These are phyloP conservation scores for Carex scoparia DNA, from an alignment of 176 grass and related monocot species.

Conservation along the genomic window DNA sequence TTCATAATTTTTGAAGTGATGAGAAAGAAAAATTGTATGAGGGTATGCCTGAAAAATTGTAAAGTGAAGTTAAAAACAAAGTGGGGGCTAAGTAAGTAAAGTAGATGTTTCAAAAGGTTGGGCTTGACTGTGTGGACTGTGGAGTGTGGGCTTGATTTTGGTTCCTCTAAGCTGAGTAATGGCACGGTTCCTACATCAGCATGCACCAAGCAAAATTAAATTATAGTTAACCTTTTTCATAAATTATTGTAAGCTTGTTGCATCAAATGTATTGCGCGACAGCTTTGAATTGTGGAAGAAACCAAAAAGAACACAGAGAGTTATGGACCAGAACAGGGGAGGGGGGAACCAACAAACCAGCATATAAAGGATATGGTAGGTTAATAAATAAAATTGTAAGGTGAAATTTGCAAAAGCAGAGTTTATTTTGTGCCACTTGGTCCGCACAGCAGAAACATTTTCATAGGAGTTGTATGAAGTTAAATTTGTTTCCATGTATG, in stretches of 20 bases:
- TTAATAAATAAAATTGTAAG: not conserved
- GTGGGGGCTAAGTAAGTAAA: conserved; percentile 9
- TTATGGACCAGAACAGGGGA: not conserved
- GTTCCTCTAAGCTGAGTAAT: not conserved
- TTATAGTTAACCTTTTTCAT: not conserved
- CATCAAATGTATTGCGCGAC: not conserved
- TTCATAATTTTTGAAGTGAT: conserved; percentile 25
- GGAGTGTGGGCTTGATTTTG: conserved; percentile 10
- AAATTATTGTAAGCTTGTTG: not conserved
- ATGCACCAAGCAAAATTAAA: not conserved
- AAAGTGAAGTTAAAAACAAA: conserved; percentile 18
- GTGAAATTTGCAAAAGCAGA: not conserved
- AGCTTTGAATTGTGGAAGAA: not conserved
- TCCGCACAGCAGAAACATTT: not conserved
- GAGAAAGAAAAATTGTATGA: not conserved
- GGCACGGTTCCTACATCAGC: not conserved
- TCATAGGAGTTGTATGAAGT: not conserved
- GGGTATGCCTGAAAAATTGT: conserved; percentile 9
- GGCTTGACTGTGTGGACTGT: conserved; percentile 45
- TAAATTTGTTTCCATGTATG: not conserved
- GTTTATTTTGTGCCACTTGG: not conserved
- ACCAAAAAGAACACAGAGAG: not conserved
- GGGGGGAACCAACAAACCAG: too few species aligned
- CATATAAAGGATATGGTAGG: too few species aligned
- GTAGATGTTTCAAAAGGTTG: conserved; percentile 32